These are phyloP conservation scores for Podila clonocystis DNA, from an alignment of 192 early-diverging fungal species.

Conservation along the genomic window DNA sequence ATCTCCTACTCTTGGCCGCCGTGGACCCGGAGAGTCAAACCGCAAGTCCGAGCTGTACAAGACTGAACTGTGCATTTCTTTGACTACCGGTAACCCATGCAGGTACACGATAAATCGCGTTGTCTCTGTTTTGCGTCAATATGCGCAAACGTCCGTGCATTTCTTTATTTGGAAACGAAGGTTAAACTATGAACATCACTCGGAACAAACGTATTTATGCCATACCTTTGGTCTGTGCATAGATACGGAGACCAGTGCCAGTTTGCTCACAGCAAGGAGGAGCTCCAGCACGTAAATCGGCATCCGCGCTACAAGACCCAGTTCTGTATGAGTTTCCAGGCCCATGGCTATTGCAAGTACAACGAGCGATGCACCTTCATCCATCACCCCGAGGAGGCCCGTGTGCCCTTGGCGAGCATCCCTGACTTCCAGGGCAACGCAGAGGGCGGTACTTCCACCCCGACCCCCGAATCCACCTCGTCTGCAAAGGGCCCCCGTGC, in stretches of 20 bases:
- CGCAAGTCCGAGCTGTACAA: constrained; percentile 49
- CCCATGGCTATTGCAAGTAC: constrained; percentile 91
- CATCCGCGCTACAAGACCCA: constrained; percentile 97
- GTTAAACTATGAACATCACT: neutral
- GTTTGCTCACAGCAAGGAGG: constrained; percentile 88
- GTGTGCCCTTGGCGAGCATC: constrained; percentile 7
- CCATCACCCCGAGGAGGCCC: constrained; percentile 70
- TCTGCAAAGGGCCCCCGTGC: neutral
- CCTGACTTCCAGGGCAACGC: neutral
- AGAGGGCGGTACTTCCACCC: neutral
- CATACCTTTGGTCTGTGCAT: neutral
- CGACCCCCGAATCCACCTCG: neutral
- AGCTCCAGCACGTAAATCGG: constrained; percentile 82
- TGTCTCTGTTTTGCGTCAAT: neutral
- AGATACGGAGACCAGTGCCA: constrained; percentile 94
- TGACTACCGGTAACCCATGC: constrained; percentile 50
- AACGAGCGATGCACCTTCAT: constrained; percentile 96
- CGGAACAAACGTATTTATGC: neutral
- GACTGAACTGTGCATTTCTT: constrained; percentile 53
- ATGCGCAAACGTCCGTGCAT: neutral
- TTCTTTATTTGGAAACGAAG: neutral
- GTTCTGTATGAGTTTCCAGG: constrained; percentile 91
- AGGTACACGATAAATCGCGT: constrained; percentile 57
- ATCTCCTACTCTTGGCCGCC: neutral
- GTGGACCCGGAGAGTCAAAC: constrained; percentile 13